These are phyloP conservation scores for Linnemannia hyalina DNA, from an alignment of 192 early-diverging fungal genomes.

Conservation along the genomic window DNA sequence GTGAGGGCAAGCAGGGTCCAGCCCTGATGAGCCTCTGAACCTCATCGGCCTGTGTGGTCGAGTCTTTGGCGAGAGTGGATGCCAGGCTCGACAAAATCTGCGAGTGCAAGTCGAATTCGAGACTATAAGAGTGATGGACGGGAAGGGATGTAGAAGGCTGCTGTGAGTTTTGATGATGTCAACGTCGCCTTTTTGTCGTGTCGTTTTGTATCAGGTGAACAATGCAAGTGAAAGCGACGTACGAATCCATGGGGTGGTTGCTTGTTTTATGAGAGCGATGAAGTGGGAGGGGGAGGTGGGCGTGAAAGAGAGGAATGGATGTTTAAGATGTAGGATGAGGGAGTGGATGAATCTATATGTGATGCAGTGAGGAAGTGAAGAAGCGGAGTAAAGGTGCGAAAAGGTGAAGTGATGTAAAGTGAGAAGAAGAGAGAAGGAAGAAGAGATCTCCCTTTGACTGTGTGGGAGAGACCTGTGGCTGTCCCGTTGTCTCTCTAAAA, in stretches of 20 bases:
- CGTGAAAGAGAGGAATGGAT: background rate
- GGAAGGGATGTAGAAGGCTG: background rate
- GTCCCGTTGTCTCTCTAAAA: background rate
- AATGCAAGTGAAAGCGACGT: slow-evolving; percentile 5
- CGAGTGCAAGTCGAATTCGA: slow-evolving; percentile 68
- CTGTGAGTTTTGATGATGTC: background rate
- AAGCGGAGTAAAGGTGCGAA: too few relatives aligned
- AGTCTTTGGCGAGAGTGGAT: slow-evolving; percentile 62
- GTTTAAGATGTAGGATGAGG: background rate
- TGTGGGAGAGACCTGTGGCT: background rate
- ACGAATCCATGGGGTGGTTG: slow-evolving; percentile 23
- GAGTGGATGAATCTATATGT: background rate
- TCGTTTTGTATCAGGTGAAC: background rate
- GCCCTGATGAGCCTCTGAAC: slow-evolving; percentile 55
- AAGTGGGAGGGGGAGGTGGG: background rate
- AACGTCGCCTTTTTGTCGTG: background rate
- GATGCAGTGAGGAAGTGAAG: background rate
- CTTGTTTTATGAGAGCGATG: background rate
- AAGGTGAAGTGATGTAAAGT: too few relatives aligned
- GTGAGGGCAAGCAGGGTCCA: slow-evolving; percentile 51
- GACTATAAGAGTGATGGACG: slow-evolving; percentile 39
- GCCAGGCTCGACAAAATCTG: slow-evolving; percentile 66
- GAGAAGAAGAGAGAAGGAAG: background rate
- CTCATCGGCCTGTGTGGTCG: slow-evolving; percentile 59
- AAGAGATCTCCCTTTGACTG: background rate